Evolutionary conservation across 768 basidiomycete genomes (phyloP).

Genomic region (Leccinum obscurum): DNA sequence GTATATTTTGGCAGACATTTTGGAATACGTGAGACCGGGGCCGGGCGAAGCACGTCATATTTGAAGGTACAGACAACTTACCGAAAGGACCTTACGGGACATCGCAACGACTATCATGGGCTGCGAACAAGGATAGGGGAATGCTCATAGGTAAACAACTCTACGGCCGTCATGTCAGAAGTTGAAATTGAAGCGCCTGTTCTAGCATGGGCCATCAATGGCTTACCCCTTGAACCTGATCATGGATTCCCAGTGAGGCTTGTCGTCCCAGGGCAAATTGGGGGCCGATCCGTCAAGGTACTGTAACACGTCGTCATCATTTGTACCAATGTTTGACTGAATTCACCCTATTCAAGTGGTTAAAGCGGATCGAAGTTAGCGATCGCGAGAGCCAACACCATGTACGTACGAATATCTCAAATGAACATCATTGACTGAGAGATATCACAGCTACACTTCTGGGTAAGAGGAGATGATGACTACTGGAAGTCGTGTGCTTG

Average conservation of each 20-base stretch:
- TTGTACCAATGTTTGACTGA: not conserved
- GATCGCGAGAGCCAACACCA: constrained; percentile 53
- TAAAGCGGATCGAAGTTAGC: constrained; percentile 53
- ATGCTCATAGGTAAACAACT: constrained; percentile 44
- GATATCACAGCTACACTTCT: constrained; percentile 35
- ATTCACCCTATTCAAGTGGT: constrained; percentile 42
- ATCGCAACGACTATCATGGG: constrained; percentile 46
- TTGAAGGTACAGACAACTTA: constrained; percentile 57
- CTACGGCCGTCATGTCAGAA: not conserved
- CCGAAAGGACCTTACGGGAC: constrained; percentile 66
- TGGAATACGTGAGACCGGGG: constrained; percentile 44
- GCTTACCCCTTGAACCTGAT: constrained; percentile 56
- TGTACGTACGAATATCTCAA: constrained; percentile 21
- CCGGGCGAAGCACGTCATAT: constrained; percentile 50
- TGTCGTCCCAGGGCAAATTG: constrained; percentile 62
- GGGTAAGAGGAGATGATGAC: constrained; percentile 22
- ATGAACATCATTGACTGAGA: not conserved
- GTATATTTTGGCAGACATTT: constrained; percentile 55
- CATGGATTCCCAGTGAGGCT: constrained; percentile 69
- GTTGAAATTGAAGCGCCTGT: not conserved
- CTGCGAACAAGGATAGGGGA: constrained; percentile 43
- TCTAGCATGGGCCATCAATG: constrained; percentile 59
- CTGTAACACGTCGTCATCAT: not conserved
- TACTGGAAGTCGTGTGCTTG: constrained; percentile 1
- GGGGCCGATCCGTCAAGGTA: constrained; percentile 53